These are phyloP conservation scores for Penicillium psychrosexuale DNA, from an alignment of 2,329 filamentous ascomycete species.

Conservation along the genomic window DNA sequence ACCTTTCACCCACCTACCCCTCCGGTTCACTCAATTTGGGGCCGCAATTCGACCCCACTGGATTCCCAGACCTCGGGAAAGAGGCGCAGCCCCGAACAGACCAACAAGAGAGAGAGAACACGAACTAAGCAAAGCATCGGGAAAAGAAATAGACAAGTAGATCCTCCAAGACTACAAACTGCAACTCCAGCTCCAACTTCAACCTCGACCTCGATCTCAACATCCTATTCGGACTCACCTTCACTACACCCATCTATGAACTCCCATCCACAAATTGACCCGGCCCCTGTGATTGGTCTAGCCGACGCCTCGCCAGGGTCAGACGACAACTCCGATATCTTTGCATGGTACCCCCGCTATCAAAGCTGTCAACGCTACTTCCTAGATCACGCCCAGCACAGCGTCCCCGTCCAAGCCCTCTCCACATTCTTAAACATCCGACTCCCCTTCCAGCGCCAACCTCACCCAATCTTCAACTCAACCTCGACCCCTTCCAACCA, in stretches of 20 bases:
- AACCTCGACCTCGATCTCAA: constrained; percentile 19
- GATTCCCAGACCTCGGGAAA: constrained; percentile 2
- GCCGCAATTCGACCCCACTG: constrained; percentile 8
- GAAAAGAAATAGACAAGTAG: constrained; percentile 4
- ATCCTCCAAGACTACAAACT: constrained; percentile 19
- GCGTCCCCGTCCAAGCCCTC: constrained; percentile 76
- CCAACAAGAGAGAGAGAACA: not conserved
- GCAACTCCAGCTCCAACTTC: not conserved
- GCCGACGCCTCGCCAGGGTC: constrained; percentile 37
- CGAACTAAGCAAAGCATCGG: constrained; percentile 1
- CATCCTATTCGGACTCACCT: constrained; percentile 10
- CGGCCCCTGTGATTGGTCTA: constrained; percentile 38
- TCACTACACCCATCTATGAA: constrained; percentile 25
- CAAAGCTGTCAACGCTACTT: constrained; percentile 90
- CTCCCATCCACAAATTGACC: constrained; percentile 35
- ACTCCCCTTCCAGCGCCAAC: constrained; percentile 74
- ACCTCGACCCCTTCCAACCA: constrained; percentile 43
- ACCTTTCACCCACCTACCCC: constrained; percentile 1
- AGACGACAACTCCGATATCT: constrained; percentile 59
- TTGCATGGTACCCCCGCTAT: constrained; percentile 90
- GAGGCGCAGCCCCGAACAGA: constrained; percentile 1
- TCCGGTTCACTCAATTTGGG: constrained; percentile 4
- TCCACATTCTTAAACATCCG: constrained; percentile 89
- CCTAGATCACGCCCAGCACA: constrained; percentile 84
- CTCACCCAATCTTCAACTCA: constrained; percentile 48